Evolutionary conservation across 2,329 filamentous ascomycete genomes (phyloP), one percentile per base, ranked within the genome.

Genomic region (Phialemoniopsis sp.): DNA sequence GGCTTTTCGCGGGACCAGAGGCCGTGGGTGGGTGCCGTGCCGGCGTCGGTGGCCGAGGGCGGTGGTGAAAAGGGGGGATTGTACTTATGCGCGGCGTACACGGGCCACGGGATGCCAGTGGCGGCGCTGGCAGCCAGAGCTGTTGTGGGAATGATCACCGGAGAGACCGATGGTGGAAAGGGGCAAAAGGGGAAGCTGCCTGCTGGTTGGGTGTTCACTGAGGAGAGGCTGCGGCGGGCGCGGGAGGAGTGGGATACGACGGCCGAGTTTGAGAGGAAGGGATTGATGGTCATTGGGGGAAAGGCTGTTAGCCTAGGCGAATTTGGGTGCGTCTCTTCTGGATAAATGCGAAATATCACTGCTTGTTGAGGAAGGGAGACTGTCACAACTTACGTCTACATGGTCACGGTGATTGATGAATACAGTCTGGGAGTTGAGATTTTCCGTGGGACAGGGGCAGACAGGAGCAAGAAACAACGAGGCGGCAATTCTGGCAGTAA

Each of bases 31-130:
- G 21, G 21, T 10, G 21, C 21, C 6, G 21, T 26, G 21, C 21
- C 21, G 21, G 21, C 21, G 6, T 26, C 73, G 5, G 78, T 72
- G n/a, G 66, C 60, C 14, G 53, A 67, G 3, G 79, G 69, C 18
- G 63, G 58, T 15, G 56, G 68, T 3, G n/a, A n/a, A n/a, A n/a
- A n/a, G n/a, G n/a, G n/a, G n/a, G 80, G 81, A 0, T 47, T 87
- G 39, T 88, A 71, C 66, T 46, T 88, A 12, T 74, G 73, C 44
- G 82, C 72, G 3, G 85, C 81, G 4, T 88, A 84, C 52, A 84
- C 82, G 5, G 83, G 81, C 0, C 86, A 90, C 57, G 87, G 87
- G 0, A 89, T 89, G 85, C 84, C 85, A 15, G 80, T 82, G 49
- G 79, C 83, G 13, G 80, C 81, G 45, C 63, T 87, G 31, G 80